Conservation (phyloP, 78 protist genomes). For the Guillardia theta region DNA sequence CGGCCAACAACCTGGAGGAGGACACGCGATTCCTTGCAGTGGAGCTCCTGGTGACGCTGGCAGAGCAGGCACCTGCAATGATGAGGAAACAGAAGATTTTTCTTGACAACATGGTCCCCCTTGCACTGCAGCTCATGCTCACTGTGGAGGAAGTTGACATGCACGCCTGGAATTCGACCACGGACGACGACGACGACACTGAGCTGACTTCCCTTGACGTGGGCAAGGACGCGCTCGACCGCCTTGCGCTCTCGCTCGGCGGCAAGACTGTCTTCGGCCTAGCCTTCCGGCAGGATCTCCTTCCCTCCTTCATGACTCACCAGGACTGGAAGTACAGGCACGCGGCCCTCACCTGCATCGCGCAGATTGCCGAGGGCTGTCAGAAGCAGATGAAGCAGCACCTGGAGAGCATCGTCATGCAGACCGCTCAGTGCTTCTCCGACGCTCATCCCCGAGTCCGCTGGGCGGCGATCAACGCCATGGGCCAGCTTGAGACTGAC, state of each 20-base stretch:
- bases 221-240: constrained; percentile 58
- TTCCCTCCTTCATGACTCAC: neutral
- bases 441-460: constrained; percentile 90
- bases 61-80: constrained; percentile 17
- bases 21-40: constrained; percentile 48
- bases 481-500: constrained; percentile 85
- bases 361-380: constrained; percentile 60
- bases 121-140: constrained; percentile 66
- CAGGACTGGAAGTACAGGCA: constrained; percentile 42
- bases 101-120: constrained; percentile 27
- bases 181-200: constrained; percentile 38
- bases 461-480: constrained; percentile 78
- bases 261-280: constrained; percentile 59
- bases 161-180: constrained; percentile 18
- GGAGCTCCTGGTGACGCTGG: constrained; percentile 45
- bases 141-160: constrained; percentile 45
- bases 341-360: constrained; percentile 64
- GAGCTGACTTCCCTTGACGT: constrained; percentile 57
- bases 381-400: neutral
- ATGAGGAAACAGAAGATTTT: neutral
- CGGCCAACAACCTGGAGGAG: neutral
- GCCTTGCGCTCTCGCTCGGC: constrained; percentile 67
- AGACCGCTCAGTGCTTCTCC: neutral
- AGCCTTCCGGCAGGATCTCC: constrained; percentile 31
- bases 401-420: neutral